Evolutionary conservation across 768 basidiomycete genomes (phyloP).

Genomic region (Trametes cinnabarina): DNA sequence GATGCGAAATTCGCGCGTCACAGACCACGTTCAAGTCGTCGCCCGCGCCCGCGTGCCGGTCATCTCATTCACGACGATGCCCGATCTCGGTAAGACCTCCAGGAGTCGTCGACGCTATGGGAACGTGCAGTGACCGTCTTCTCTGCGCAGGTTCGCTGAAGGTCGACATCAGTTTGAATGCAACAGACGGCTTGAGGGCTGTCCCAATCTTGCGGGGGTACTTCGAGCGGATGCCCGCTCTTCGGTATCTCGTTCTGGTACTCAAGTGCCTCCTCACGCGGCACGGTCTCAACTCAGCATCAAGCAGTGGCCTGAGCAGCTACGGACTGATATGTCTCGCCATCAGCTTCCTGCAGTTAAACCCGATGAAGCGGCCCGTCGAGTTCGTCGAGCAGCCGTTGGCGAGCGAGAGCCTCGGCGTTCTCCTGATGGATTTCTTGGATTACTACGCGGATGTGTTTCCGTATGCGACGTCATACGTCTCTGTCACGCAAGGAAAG

Average conservation of each 20-base stretch:
- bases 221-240: slow-evolving; percentile 53
- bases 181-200: slow-evolving; percentile 53
- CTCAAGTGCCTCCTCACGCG: slow-evolving; percentile 62
- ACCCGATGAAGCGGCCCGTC: slow-evolving; percentile 53
- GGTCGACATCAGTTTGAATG: slow-evolving; percentile 68
- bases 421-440: slow-evolving; percentile 62
- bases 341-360: slow-evolving; percentile 66
- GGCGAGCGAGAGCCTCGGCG: slow-evolving; percentile 52
- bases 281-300: slow-evolving; percentile 60
- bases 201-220: slow-evolving; percentile 52
- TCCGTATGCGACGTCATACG: slow-evolving; percentile 39
- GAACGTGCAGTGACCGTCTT: neutral
- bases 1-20: slow-evolving; percentile 45
- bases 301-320: slow-evolving; percentile 60
- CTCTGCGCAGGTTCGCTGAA: slow-evolving; percentile 46
- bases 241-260: slow-evolving; percentile 57
- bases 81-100: slow-evolving; percentile 35
- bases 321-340: slow-evolving; percentile 64
- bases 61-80: slow-evolving; percentile 53
- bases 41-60: slow-evolving; percentile 59
- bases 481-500: slow-evolving; percentile 38
- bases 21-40: slow-evolving; percentile 45
- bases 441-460: slow-evolving; percentile 57
- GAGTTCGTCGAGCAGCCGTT: slow-evolving; percentile 46
- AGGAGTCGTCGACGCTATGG: too few relatives aligned